Base-by-base conservation (phyloP, 768 basidiomycete species). In the Jaapia argillacea region DNA sequence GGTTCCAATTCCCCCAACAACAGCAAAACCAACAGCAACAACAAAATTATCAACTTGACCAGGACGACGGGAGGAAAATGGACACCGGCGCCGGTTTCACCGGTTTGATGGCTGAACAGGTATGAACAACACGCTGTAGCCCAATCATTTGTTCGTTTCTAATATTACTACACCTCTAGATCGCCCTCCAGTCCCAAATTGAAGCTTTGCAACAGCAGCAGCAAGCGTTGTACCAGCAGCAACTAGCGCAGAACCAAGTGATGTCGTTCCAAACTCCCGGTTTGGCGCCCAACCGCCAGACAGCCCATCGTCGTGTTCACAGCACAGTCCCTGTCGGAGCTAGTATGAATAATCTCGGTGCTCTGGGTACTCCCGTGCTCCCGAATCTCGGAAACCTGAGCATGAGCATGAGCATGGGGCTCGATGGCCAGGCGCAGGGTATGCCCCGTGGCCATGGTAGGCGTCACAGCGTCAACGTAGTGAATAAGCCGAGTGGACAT, bases 61-160 rank as follows among this genome's bases (percentile, higher is more conserved):
- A 62, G 55, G 28, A 56, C 44, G 50, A 56, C 14, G 25, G 58
- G 55, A 40, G 80, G 48, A 77, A 80, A 58, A 59, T 68, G 25
- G 80, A 85, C 39, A 74, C 71, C 43, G 59, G 62, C 21, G 81
- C 79, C 41, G 90, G 94, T 58, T 78, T 92, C 44, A 77, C 76
- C 25, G 86, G 86, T 21, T 85, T 93, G 45, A 92, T 97, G 89
- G 90, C 90, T 4, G 91, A 97, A 62, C 94, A 97, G 75, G 91
- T 89, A 51, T 48, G 66, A 48, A 4, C 4, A 7, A 6, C 38
- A 6, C n/a, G 26, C 22, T 35, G n/a, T n/a, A n/a, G n/a, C n/a
- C n/a, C n/a, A n/a, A n/a, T n/a, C n/a, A n/a, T n/a, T n/a, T 24
- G 27, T 2, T 26, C 36, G 21, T 13, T 39, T 28, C 46, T 37